Conservation (phyloP, 2,329 filamentous ascomycete species). For the Sporothrix inflata region DNA sequence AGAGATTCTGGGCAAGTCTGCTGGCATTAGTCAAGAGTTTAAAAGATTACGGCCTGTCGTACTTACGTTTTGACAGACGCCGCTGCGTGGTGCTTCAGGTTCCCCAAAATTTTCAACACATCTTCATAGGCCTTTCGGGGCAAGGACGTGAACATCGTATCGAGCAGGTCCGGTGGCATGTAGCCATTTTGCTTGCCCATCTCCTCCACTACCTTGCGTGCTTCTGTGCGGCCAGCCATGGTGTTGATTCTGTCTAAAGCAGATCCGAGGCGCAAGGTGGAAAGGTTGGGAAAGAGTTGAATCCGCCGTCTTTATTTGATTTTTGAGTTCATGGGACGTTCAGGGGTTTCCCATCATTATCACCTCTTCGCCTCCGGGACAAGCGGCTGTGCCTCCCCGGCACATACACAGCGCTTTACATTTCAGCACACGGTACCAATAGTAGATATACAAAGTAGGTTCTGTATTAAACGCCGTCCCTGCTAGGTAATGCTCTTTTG, state of each 20-base stretch:
- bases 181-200: slow-evolving; percentile 8
- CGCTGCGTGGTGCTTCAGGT: slow-evolving; percentile 24
- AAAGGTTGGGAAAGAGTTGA: too few relatives aligned
- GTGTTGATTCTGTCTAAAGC: background rate
- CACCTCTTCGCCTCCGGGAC: too few relatives aligned
- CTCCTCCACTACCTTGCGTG: background rate
- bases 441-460: too few relatives aligned
- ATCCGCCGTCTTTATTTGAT: too few relatives aligned
- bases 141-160: background rate
- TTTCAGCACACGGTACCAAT: too few relatives aligned
- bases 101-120: background rate
- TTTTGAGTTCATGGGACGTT: too few relatives aligned
- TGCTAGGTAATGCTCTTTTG: too few relatives aligned
- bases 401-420: too few relatives aligned
- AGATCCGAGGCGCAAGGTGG: too few relatives aligned
- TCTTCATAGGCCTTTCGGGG: background rate
- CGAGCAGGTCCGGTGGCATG: background rate
- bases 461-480: too few relatives aligned
- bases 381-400: too few relatives aligned
- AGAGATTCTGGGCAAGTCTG: slow-evolving; percentile 42
- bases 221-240: slow-evolving; percentile 15
- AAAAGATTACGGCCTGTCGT: background rate
- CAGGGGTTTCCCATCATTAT: too few relatives aligned
- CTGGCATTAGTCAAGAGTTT: background rate
- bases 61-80: slow-evolving; percentile 36